Evolutionary conservation across 2,329 filamentous ascomycete species (phyloP), one percentile per base, ranked within the genome.

Genomic region (Fusarium sp.): DNA sequence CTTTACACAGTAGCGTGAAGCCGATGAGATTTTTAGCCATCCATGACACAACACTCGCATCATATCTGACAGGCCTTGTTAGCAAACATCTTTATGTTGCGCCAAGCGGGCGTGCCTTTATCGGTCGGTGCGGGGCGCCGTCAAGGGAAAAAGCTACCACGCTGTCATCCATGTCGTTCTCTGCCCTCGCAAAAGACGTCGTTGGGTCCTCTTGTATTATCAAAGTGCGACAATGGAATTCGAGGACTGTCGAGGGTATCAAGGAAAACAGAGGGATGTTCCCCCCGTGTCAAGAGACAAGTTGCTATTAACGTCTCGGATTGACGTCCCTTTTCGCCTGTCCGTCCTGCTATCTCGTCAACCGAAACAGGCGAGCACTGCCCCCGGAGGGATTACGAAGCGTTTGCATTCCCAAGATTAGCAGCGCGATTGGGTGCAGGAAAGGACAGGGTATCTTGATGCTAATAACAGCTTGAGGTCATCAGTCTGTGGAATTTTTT

Each of bases 41-140:
- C 62, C 72, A 78, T 78, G 76, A 78, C 76, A 78, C 76, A 77
- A 78, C 60, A 72, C 64, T 75, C 72, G 65, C 76, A 78, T 78
- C 76, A 78, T 76, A 65, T 76, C 62, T 66, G 64, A 68, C 73
- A 69, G 67, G 66, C 61, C 69, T 69, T 62, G 55, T 36, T 53
- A 70, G 58, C 72, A 70, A 66, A 69, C 63, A 75, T 75, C 69
- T 73, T 62, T 36, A 63, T 51, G 58, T 44, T 36, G 57, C 66
- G 49, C 64, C 51, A 61, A 56, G 57, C 62, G 49, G 71, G 74
- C 64, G 75, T 77, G 74, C 66, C 72, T 67, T 58, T 75, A 74
- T 64, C 66, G 62, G 59, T 68, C 10, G 31, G 31, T 33, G 74
- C 62, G 74, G 75, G 75, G 75, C 69, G 66, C 69, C 64, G 51